Base-by-base conservation (phyloP, 1,284 basidiomycete species). In the Trichosporon sp. region DNA sequence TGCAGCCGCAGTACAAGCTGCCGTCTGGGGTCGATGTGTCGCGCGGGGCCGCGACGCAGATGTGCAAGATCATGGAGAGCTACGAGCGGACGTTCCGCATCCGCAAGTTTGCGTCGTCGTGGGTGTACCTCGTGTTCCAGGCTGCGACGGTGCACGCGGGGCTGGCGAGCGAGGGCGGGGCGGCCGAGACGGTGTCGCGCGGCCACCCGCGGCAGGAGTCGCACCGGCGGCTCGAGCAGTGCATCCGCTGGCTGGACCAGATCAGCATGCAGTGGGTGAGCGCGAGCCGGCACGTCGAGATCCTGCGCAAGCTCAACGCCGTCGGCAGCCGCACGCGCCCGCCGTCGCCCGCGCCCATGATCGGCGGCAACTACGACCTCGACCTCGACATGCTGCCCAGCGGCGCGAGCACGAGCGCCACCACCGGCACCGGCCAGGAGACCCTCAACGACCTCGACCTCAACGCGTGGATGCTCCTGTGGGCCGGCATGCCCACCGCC, bases 71-170 rank as follows among this genome's bases (percentile, higher is more conserved):
- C 15, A 67, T 70, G 67, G 71, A 70, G 63, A 25, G 51, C 29
- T 72, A 68, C 64, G 65, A 70, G 18, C 44, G 35, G 12, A 72
- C 71, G 3, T 72, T 72, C 58, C 68, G 68, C 21, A 64, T 70
- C n/a, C 68, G 71, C 67, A 72, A 70, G 60, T 72, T 68, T 21
- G 62, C 71, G 2, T 56, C 42, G 2, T 68, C 69, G 6, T 72
- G 71, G 71, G 67, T 70, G 8, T 72, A 72, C 51, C 69, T 72
- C 60, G 63, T 68, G 11, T 72, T 70, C 69, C 71, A 72, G 60
- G 71, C 71, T 3, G 69, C 62, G 5, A 70, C 71, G 1, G 71
- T 72, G 13, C 69, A 70, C 18, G 69, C 71, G 0, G 71, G 71
- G 1, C 65, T 72, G 9, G 71, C 71, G 0, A 65, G 67, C 2